Evolutionary conservation across 441 rosid species (phyloP), one percentile per base, ranked within the genome.

Genomic region (Erodium texanum): DNA sequence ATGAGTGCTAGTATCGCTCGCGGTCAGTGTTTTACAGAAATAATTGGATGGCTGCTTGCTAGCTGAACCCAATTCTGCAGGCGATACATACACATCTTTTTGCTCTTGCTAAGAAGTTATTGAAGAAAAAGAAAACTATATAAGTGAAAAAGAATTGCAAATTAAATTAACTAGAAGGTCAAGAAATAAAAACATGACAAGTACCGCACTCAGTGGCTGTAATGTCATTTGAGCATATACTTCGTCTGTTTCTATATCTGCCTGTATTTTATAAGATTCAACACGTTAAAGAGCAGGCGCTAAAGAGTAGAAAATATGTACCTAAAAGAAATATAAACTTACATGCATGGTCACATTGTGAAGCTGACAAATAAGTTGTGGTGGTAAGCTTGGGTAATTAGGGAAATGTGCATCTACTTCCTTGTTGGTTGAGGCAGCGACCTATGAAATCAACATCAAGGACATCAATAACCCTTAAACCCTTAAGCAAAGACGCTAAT

Each of bases 291-390:
- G 58, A 70, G 68, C 32, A 24, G 64, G 54, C 74, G 59, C 70
- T 68, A 41, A 63, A 41, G 41, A 74, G 29, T 27, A 8, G 11
- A 56, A 24, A 64, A 27, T 71, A 66, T 48, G 5, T 48, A 48
- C 2, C 2, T 7, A 14, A 48, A 67, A 65, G 16, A 8, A 71
- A 50, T 65, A 27, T 15, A 45, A 66, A 76, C 23, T 62, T 78
- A 95, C 99, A 81, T 95, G 99, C 99, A 95, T 95, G 71, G 96
- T 92, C 65, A 90, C 90, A 82, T 92, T 92, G 82, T 92, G 98
- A 72, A 95, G 95, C 78, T 92, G 99, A 80, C 99, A 95, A 67
- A 95, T 77, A 77, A 95, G 87, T 76, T 90, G 99, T 1, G 99
- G 92, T 63, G 93, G 92, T 76, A 95, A 85, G 82, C 96, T 95